Evolutionary conservation across 2,329 filamentous ascomycete genomes (phyloP).

Genomic region (Bipolaris cookei): DNA sequence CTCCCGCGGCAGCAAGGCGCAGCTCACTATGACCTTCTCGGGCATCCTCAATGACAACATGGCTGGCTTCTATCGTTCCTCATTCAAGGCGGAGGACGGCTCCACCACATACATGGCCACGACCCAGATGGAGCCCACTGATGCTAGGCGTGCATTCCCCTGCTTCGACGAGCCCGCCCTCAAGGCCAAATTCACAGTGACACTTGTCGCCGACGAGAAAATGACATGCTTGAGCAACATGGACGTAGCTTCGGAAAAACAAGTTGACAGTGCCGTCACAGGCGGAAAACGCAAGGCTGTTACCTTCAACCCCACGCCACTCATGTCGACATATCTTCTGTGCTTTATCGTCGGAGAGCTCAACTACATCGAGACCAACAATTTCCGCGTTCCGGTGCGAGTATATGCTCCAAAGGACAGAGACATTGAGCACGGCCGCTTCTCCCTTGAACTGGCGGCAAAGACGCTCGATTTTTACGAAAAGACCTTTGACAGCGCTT

Average conservation of each 20-base stretch:
- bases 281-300: conserved; percentile 79
- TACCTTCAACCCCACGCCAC: conserved; percentile 87
- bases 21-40: conserved; percentile 77
- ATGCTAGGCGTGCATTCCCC: conserved; percentile 89
- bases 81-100: conserved; percentile 84
- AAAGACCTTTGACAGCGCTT: conserved; percentile 86
- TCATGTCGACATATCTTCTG: conserved; percentile 95
- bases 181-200: conserved; percentile 91
- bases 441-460: conserved; percentile 87
- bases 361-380: conserved; percentile 89
- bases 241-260: conserved; percentile 83
- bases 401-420: conserved; percentile 93
- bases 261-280: conserved; percentile 68
- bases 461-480: conserved; percentile 94
- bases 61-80: conserved; percentile 96
- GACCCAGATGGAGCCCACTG: conserved; percentile 95
- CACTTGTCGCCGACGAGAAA: conserved; percentile 86
- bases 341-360: conserved; percentile 95
- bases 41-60: conserved; percentile 90
- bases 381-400: conserved; percentile 88
- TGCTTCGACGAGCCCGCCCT: conserved; percentile 96
- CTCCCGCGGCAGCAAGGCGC: conserved; percentile 75
- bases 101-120: conserved; percentile 83
- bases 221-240: conserved; percentile 96
- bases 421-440: conserved; percentile 87